Percentiles rank a stretch among this genome's conserved stretches.
Evolutionary conservation across 2,329 filamentous ascomycete genomes (phyloP).

Genomic region (Epichloe elymi): DNA sequence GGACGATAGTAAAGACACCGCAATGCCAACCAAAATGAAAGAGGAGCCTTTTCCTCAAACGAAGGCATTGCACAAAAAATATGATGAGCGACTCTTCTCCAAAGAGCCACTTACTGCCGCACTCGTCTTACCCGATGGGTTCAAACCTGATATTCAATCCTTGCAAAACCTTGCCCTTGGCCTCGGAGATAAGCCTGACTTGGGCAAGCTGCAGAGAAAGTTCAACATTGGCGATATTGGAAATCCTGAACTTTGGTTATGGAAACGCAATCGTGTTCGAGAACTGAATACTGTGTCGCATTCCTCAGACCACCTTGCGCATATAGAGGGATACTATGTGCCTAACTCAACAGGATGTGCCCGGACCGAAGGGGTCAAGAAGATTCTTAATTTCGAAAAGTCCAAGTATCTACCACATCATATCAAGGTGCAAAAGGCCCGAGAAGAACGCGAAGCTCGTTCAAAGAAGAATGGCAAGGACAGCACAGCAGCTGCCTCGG

Average conservation of each 20-base stretch:
- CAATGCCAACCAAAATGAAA: constrained; percentile 19
- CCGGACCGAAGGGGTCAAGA: constrained; percentile 84
- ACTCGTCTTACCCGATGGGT: constrained; percentile 30
- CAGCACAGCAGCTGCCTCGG: constrained; percentile 49
- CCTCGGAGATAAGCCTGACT: constrained; percentile 33
- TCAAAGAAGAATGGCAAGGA: constrained; percentile 55
- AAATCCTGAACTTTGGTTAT: constrained; percentile 42
- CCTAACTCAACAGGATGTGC: constrained; percentile 75
- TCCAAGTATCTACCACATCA: constrained; percentile 96
- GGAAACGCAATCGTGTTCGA: constrained; percentile 41
- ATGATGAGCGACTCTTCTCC: constrained; percentile 35
- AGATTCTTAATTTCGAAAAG: constrained; percentile 94
- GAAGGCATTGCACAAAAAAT: constrained; percentile 35
- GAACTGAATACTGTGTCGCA: constrained; percentile 35
- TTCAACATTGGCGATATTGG: constrained; percentile 31
- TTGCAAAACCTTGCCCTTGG: constrained; percentile 31
- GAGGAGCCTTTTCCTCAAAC: constrained; percentile 9
- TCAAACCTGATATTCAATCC: constrained; percentile 31
- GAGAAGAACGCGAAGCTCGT: constrained; percentile 78
- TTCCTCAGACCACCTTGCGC: constrained; percentile 20
- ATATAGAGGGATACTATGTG: constrained; percentile 61
- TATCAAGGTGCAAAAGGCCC: constrained; percentile 84
- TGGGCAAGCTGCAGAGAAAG: constrained; percentile 34
- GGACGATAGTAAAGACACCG: constrained; percentile 28
- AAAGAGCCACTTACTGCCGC: constrained; percentile 31